Conservation (phyloP, 441 rosid genomes). For the Euphorbia celastroides region DNA sequence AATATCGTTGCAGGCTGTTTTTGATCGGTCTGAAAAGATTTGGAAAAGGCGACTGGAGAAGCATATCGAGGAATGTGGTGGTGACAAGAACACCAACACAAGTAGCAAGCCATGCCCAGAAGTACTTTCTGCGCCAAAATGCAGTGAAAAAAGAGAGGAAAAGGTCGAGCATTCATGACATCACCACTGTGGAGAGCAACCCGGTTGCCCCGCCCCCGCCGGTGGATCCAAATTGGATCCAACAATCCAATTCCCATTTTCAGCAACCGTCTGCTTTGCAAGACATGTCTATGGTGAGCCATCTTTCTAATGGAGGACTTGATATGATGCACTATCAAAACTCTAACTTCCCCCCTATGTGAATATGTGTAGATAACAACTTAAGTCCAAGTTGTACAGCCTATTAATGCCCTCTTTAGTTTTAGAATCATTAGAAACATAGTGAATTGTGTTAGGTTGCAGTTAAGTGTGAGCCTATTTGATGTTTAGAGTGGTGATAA, state of each 20-base stretch:
- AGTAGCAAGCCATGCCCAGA: constrained; percentile 25
- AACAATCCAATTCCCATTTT: constrained; percentile 21
- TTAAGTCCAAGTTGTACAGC: constrained; percentile 15
- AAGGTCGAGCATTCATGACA: constrained; percentile 21
- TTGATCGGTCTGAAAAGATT: constrained; percentile 4
- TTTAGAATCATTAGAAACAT: constrained; percentile 1
- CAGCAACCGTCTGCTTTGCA: constrained; percentile 26
- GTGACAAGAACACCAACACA: constrained; percentile 19
- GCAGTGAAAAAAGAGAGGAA: constrained; percentile 18
- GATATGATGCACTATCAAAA: constrained; percentile 19
- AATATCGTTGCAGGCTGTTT: constrained; percentile 7
- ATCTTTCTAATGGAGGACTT: constrained; percentile 20
- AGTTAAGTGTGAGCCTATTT: background rate
- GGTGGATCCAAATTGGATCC: constrained; percentile 28
- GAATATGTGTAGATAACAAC: background rate
- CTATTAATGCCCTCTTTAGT: constrained; percentile 12
- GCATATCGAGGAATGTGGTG: constrained; percentile 23
- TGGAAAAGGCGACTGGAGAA: constrained; percentile 25
- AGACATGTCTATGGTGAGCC: constrained; percentile 17
- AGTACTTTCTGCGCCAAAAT: constrained; percentile 11
- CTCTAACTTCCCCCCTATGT: constrained; percentile 24
- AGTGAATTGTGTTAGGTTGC: background rate
- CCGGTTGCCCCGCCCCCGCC: background rate
- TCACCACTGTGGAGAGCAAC: constrained; percentile 8
- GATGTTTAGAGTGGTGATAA: background rate